A percentile compares a stretch with the other conserved stretches of the same genome.
phyloP scores from a whole-genome alignment of 2,329 filamentous ascomycete species.

The Fragosphaeria purpurea region DNA sequence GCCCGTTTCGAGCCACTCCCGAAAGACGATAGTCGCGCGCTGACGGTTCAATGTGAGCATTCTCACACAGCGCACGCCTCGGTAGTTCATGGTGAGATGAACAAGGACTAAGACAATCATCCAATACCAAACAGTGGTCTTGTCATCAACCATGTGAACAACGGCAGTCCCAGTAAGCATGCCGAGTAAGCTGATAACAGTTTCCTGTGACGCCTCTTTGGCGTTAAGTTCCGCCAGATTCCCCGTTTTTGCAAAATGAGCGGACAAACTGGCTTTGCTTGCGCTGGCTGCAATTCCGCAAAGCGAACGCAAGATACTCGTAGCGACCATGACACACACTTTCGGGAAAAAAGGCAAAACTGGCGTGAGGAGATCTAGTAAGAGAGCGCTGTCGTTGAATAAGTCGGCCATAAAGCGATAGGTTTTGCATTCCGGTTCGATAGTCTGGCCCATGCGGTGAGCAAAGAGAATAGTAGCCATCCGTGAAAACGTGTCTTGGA shows the following conservation, averaged over 20 bases:
- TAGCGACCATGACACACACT: conserved; percentile 37
- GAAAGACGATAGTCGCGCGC: conserved; percentile 68
- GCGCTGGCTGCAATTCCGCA: conserved; percentile 88
- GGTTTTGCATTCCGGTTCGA: conserved; percentile 85
- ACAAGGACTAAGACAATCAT: conserved; percentile 62
- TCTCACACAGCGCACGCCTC: conserved; percentile 71
- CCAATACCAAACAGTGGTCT: conserved; percentile 60
- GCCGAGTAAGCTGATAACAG: conserved; percentile 77
- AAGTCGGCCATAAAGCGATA: conserved; percentile 81
- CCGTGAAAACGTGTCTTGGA: conserved; percentile 72
- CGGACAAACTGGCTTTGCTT: conserved; percentile 81
- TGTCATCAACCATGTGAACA: conserved; percentile 63
- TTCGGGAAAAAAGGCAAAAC: conserved; percentile 49
- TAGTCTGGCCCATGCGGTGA: conserved; percentile 66
- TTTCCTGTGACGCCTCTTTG: conserved; percentile 92
- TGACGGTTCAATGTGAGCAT: conserved; percentile 82
- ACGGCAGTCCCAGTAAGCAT: conserved; percentile 78
- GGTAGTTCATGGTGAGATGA: conserved; percentile 78
- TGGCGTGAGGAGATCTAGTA: conserved; percentile 76
- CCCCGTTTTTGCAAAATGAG: conserved; percentile 79
- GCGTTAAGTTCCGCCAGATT: conserved; percentile 92
- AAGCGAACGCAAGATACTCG: conserved; percentile 47
- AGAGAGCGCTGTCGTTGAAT: conserved; percentile 77
- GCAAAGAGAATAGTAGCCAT: conserved; percentile 82
- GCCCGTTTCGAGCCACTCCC: conserved; percentile 40